These are phyloP conservation scores for Cubamyces lactineus DNA, from an alignment of 768 basidiomycete species.

Conservation along the genomic window DNA sequence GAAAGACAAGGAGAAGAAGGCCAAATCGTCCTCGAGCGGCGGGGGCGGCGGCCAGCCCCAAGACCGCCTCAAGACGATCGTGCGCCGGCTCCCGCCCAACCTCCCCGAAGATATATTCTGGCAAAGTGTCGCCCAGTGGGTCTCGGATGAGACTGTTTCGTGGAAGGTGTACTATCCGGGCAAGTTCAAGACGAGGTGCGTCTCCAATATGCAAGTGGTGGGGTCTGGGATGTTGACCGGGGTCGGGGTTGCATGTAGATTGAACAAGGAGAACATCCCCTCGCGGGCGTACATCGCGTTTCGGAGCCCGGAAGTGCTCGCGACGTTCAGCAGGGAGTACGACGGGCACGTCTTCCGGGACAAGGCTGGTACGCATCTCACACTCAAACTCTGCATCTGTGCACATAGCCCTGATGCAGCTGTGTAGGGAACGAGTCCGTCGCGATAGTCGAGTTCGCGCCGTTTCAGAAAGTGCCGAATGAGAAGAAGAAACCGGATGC, in stretches of 20 bases:
- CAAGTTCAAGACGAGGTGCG: slow-evolving; percentile 71
- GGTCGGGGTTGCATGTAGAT: slow-evolving; percentile 41
- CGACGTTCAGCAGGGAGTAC: slow-evolving; percentile 78
- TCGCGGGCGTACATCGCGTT: slow-evolving; percentile 95
- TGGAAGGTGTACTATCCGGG: slow-evolving; percentile 74
- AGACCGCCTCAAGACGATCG: slow-evolving; percentile 83
- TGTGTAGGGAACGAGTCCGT: slow-evolving; percentile 81
- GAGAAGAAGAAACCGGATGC: slow-evolving; percentile 79
- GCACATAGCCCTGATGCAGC: neutral
- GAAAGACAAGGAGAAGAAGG: slow-evolving; percentile 27
- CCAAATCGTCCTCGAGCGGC: slow-evolving; percentile 20
- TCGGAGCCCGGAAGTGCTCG: slow-evolving; percentile 70
- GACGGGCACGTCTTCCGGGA: slow-evolving; percentile 93
- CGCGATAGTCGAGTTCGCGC: slow-evolving; percentile 92
- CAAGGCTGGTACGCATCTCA: slow-evolving; percentile 70
- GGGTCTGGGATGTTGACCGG: neutral
- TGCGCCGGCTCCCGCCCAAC: slow-evolving; percentile 88
- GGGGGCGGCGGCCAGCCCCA: slow-evolving; percentile 28
- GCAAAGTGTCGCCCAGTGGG: slow-evolving; percentile 87
- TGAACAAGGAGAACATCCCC: slow-evolving; percentile 81
- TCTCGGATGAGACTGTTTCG: slow-evolving; percentile 66
- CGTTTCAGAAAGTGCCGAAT: slow-evolving; percentile 82
- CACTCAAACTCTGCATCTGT: neutral
- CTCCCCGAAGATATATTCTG: slow-evolving; percentile 93
- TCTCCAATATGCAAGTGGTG: no score